Percentiles rank a stretch among this genome's conserved stretches.
Evolutionary conservation across 2,329 filamentous ascomycete genomes (phyloP).

Genomic region (Neocucurbitaria cava): DNA sequence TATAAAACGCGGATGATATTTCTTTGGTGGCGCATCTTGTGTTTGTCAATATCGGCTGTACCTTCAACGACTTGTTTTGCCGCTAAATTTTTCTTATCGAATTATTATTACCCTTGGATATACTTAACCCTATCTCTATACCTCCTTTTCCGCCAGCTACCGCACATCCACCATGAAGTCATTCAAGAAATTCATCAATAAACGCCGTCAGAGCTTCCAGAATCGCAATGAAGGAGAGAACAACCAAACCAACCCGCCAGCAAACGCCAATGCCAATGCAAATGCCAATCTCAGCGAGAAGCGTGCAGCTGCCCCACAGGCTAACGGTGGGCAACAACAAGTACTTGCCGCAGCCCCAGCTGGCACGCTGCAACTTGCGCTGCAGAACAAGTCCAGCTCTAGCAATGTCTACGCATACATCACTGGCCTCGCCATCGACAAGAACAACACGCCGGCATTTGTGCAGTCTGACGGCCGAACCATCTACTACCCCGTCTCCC

Average conservation of each 20-base stretch:
- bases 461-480: conserved; percentile 71
- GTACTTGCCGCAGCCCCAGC: conserved; percentile 28
- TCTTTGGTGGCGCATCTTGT: conserved; percentile 10
- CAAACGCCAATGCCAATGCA: conserved; percentile 2
- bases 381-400: conserved; percentile 71
- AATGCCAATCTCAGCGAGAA: no score
- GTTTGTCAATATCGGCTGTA: conserved; percentile 4
- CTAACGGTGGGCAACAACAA: conserved; percentile 30
- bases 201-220: conserved; percentile 27
- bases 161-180: conserved; percentile 29
- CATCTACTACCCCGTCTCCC: conserved; percentile 69
- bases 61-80: not conserved
- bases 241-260: not conserved
- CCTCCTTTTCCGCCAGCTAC: not conserved
- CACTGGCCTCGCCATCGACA: conserved; percentile 69
- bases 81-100: not conserved
- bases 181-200: conserved; percentile 35
- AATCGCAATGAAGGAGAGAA: conserved; percentile 1
- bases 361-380: conserved; percentile 63
- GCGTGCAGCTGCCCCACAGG: conserved; percentile 13
- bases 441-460: conserved; percentile 66
- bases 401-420: conserved; percentile 71
- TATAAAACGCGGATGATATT: conserved; percentile 24
- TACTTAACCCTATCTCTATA: conserved; percentile 1
- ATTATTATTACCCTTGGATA: not conserved